Evolutionary conservation across 78 protist genomes (phyloP).

Genomic region (Dictyostelium intermedium): DNA sequence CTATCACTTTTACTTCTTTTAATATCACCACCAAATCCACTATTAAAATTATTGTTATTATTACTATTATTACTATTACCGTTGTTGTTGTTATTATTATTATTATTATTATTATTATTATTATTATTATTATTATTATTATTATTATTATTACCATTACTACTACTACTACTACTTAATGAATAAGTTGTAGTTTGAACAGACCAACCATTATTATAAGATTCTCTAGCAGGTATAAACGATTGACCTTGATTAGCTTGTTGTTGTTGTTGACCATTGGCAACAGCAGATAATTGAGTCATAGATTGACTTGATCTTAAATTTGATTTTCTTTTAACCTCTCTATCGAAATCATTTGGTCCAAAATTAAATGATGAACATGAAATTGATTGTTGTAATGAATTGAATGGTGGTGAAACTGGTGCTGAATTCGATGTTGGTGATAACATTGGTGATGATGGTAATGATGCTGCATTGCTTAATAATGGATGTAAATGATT

Average conservation of each 20-base stretch:
- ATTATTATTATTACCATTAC: neutral
- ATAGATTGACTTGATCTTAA: neutral
- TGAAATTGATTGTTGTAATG: neutral
- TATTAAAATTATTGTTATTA: neutral
- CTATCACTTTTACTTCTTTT: slow-evolving; percentile 7
- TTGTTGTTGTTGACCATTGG: neutral
- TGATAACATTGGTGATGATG: slow-evolving; percentile 7
- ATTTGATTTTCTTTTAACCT: neutral
- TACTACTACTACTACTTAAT: neutral
- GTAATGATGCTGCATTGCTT: neutral
- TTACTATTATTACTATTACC: neutral
- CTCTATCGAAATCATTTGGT: slow-evolving; percentile 4
- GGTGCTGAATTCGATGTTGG: neutral
- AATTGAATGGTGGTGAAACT: neutral
- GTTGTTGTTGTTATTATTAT: neutral
- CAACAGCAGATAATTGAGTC: neutral
- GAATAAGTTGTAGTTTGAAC: neutral
- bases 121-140: neutral
- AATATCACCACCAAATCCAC: neutral
- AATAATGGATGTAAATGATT: neutral
- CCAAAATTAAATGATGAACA: neutral
- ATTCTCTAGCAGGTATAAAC: neutral
- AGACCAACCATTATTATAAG: slow-evolving; percentile 22
- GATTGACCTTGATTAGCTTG: neutral
- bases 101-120: too few relatives aligned